A percentile compares a stretch with the other conserved stretches of the same genome.
These are phyloP conservation scores for Mycena capillaripes DNA, from an alignment of 768 basidiomycete species.

Conservation along the genomic window DNA sequence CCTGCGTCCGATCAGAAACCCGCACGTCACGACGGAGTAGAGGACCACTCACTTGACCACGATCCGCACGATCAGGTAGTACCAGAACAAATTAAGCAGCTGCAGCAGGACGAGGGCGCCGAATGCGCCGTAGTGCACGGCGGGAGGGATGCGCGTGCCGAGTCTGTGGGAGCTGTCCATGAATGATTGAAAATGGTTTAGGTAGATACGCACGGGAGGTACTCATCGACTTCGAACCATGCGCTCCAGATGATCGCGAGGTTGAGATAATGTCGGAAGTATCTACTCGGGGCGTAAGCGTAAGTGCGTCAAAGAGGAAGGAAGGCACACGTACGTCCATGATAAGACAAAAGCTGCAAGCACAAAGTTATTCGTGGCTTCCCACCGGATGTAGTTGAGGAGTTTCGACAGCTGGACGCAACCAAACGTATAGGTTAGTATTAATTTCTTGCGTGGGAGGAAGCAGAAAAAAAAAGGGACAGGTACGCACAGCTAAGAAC, in stretches of 20 bases:
- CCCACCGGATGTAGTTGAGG: conserved; percentile 85
- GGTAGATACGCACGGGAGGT: conserved; percentile 74
- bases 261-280: conserved; percentile 95
- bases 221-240: conserved; percentile 75
- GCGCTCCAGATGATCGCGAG: conserved; percentile 89
- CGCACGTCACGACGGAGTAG: background rate
- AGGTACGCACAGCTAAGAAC: conserved; percentile 79
- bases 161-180: conserved; percentile 7
- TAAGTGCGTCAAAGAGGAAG: background rate
- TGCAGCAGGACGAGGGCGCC: background rate
- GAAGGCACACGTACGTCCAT: conserved; percentile 80
- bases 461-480: conserved; percentile 54
- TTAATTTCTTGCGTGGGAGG: too few species aligned
- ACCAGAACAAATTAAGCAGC: conserved; percentile 88
- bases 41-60: too few species aligned
- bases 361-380: conserved; percentile 68
- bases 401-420: conserved; percentile 80
- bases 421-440: background rate
- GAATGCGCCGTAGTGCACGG: background rate
- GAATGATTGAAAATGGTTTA: background rate
- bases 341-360: conserved; percentile 76
- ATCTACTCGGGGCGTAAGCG: conserved; percentile 59
- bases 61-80: conserved; percentile 41
- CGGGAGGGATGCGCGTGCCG: conserved; percentile 35
- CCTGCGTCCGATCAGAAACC: conserved; percentile 52